Evolutionary conservation across 2,329 filamentous ascomycete species (phyloP), one percentile per base, ranked within the genome.

Genomic region (Colletotrichum tamarilloi): DNA sequence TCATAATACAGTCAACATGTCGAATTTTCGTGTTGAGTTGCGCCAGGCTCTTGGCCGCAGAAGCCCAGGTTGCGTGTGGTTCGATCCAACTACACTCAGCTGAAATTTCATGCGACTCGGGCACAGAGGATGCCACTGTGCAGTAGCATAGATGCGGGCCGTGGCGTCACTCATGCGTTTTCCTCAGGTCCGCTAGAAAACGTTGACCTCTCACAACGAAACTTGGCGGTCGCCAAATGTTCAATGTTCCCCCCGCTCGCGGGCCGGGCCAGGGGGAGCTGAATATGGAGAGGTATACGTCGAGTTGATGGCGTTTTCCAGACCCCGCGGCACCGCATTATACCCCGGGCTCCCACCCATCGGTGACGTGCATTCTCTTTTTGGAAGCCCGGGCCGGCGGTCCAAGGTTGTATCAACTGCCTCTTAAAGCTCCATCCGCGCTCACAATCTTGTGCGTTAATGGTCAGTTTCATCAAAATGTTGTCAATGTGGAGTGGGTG

Each of bases 111-210:
- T 46, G 32, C 58, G 30, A 63, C 32, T 26, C 24, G 32, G 49
- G 49, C 58, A 63, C 14, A n/a, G 19, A 28, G 26, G 59, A 52
- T 58, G 59, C 42, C 59, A 60, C 67, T 60, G n/a, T 58, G 67
- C 59, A 32, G 22, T 58, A 42, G 24, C 52, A 68, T 68, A n/a
- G 42, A 53, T 32, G 24, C 56, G 22, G 38, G 8, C 30, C 38
- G 52, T 14, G 57, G 64, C 68, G 67, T 59, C 60, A 62, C 67
- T 69, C 42, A 58, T 65, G 52, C 67, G 30, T 46, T 42, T 46
- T 5, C 60, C 28, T 65, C 60, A 30, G 38, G 30, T 28, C 60
- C 67, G 67, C 67, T 69, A 69, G 67, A 69, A 65, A 69, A 69
- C 22, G 16, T 30, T 24, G 28, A 65, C 52, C n/a, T 65, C 46